Evolutionary conservation across 129 eudicot genomes (phyloP).

Genomic region (Pulicaria dysenterica): DNA sequence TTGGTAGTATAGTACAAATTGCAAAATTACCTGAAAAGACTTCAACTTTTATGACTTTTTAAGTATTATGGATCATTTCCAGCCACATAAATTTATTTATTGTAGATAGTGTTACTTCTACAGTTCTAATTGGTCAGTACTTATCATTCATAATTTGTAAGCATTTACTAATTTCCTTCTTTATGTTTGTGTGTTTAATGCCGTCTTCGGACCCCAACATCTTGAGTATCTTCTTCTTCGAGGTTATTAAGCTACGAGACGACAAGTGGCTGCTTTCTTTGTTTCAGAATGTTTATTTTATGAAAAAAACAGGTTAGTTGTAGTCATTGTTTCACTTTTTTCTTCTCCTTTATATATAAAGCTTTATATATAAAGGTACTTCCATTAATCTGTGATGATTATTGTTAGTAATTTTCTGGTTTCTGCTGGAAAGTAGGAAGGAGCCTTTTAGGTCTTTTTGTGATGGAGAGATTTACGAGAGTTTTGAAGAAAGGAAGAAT

Average conservation of each 20-base stretch:
- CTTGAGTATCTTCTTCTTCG: background rate
- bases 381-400: background rate
- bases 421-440: no score
- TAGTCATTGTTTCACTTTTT: conserved; percentile 1
- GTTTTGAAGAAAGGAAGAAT: no score
- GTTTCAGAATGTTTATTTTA: conserved; percentile 19
- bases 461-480: no score
- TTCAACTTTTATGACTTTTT: conserved; percentile 8
- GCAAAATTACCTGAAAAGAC: conserved; percentile 18
- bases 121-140: background rate
- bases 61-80: conserved; percentile 6
- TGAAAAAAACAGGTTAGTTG: conserved; percentile 17
- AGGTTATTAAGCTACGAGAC: conserved; percentile 2
- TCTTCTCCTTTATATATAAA: background rate
- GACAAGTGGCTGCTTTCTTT: conserved; percentile 6
- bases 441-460: no score
- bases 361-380: background rate
- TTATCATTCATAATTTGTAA: conserved; percentile 9
- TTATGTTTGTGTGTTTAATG: conserved; percentile 15
- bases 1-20: conserved; percentile 16
- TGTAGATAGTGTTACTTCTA: background rate
- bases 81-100: conserved; percentile 4
- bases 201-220: background rate
- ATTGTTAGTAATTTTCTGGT: background rate
- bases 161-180: conserved; percentile 8